Base-by-base conservation (phyloP, 192 early-diverging fungal genomes). In the Coemansia sp. region DNA sequence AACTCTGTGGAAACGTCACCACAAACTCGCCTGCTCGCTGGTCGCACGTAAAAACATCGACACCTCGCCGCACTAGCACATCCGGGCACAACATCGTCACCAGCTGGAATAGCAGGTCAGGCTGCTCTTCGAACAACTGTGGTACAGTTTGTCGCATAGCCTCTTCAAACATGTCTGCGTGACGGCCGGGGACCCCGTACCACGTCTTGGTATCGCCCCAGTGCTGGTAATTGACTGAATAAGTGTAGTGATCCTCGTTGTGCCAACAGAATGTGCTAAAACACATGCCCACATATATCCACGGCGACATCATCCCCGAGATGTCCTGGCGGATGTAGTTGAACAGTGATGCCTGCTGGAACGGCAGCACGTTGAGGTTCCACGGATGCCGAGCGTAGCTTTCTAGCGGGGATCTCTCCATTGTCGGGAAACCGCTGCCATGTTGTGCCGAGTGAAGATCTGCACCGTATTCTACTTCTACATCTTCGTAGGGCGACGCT, bases 211-310 rank as follows among this genome's bases (percentile, higher is more conserved):
- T 93, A 65, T 94, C 95, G 9, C 96, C 96, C 87, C 86, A 90
- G 66, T 97, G 94, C 82, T 89, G 88, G 81, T 98, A 98, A 79
- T 98, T 98, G 83, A 96, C 89, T 21, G 93, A 94, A 69, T 95
- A 97, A 5, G 93, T 95, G 73, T 91, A 95, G 74, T 97, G 95
- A 73, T 98, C 96, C 76, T 98, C 96, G 48, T 91, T 91, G 65
- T 98, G 96, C 96, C 96, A 98, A 73, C 95, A 97, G 71, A 98
- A 98, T 5, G 95, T 92, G 28, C 90, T 90, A 63, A 97, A 97
- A 54, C 85, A 88, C 93, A 94, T 95, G 16, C 96, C 96, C 3
- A 97, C 90, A 60, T 98, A 98, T 24, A 98, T 79, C 95, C 95
- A 98, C 16, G 96, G 96, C 2, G 93, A 86, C 90, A 93, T 97